Evolutionary conservation across 2,329 filamentous ascomycete genomes (phyloP), one percentile per base, ranked within the genome.

Genomic region (Ceratocystis colombiana): DNA sequence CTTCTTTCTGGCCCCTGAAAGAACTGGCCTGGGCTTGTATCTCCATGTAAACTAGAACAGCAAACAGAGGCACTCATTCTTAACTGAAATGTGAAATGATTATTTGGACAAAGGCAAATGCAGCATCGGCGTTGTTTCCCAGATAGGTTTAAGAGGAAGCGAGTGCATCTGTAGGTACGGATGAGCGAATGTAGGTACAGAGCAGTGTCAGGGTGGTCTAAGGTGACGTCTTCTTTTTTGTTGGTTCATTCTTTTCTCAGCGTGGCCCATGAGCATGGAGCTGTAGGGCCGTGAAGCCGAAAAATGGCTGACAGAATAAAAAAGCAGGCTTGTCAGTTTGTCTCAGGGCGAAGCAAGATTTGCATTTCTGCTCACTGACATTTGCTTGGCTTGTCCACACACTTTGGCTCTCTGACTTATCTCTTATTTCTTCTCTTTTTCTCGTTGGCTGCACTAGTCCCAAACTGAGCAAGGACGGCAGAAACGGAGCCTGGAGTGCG

Each of bases 111-210:
- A 20, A 62, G 30, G 20, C 22, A n/a, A 15, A 20, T 22, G 28
- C 10, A 37, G 61, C 44, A 50, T 64, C 59, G 59, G 65, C 37
- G 46, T 44, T 59, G 65, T 61, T 66, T 66, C 65, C 65, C 62
- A 61, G 65, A 62, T 62, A 55, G 65, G 65, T 63, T 66, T 66
- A 66, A 66, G 57, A 37, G 17, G 45, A 30, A 20, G 25, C 17
- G 28, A 12, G 33, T 63, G 61, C 55, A 15, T 37, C 17, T 30
- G 20, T 46, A 37, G 46, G 61, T 63, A 50, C 15, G 45, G 20
- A 30, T 30, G 41, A 22, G 20, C 30, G 10, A 44, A 62, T 62
- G 59, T 30, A 63, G 20, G 41, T 46, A 46, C 37, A 63, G 37
- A 37, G 44, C 62, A 20, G n/a, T 17, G 30, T 53, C 45, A 33